Evolutionary conservation across 2,329 filamentous ascomycete species (phyloP).

Genomic region (Aureobasidium musti): DNA sequence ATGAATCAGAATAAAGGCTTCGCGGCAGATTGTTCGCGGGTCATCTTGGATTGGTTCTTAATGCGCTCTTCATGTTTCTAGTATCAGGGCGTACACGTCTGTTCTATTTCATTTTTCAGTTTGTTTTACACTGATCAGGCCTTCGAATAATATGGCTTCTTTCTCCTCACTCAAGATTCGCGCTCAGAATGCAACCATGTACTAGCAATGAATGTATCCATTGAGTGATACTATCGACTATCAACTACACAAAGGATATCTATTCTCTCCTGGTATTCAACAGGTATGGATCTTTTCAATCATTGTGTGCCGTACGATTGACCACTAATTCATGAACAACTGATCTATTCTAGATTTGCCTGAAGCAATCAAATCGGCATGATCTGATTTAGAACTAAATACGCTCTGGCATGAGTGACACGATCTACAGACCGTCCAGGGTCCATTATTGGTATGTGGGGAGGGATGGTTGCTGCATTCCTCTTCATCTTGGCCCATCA

Average conservation of each 20-base stretch:
- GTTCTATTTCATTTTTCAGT: slow-evolving; percentile 10
- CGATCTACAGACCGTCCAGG: neutral
- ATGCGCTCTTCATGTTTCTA: slow-evolving; percentile 27
- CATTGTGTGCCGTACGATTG: neutral
- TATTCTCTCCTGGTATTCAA: neutral
- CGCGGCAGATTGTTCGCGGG: neutral
- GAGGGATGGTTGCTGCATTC: slow-evolving; percentile 15
- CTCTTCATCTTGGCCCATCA: slow-evolving; percentile 22
- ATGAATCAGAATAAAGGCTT: slow-evolving; percentile 21
- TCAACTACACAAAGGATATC: neutral
- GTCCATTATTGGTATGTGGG: slow-evolving; percentile 5
- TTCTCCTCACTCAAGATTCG: neutral
- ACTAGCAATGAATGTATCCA: no score
- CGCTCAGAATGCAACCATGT: no score
- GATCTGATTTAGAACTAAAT: no score
- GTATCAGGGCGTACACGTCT: slow-evolving; percentile 6
- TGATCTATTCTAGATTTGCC: neutral
- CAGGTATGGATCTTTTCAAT: neutral
- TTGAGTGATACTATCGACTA: no score
- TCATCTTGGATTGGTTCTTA: slow-evolving; percentile 10
- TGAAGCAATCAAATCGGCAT: neutral
- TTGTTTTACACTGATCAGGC: neutral
- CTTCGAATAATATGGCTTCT: neutral
- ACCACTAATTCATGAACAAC: neutral
- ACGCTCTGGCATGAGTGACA: slow-evolving; percentile 19